These are phyloP conservation scores for Rhodosporidiobolus sp. DNA, from an alignment of 768 basidiomycete species.

Conservation along the genomic window DNA sequence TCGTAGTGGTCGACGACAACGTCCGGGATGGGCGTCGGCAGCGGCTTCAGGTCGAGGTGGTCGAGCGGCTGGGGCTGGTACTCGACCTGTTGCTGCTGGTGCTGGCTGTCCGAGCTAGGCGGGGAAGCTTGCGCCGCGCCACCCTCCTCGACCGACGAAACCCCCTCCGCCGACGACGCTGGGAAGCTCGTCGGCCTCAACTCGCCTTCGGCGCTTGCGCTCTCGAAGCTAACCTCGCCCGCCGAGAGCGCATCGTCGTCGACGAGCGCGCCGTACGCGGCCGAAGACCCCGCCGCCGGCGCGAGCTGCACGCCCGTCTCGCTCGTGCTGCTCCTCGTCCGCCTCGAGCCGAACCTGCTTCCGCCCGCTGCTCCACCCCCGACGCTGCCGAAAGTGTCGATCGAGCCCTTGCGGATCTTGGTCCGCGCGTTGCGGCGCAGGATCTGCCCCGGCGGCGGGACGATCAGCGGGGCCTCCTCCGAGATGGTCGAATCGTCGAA, in stretches of 20 bases:
- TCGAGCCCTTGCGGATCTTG: constrained; percentile 82
- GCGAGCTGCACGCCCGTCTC: constrained; percentile 7
- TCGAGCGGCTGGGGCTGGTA: neutral
- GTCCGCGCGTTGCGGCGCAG: constrained; percentile 88
- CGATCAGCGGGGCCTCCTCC: constrained; percentile 66
- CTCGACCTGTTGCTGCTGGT: constrained; percentile 17
- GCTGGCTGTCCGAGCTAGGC: constrained; percentile 9
- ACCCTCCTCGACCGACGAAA: neutral
- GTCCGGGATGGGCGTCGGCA: neutral
- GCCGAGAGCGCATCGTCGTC: no score
- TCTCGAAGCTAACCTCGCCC: constrained; percentile 18
- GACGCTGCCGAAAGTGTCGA: constrained; percentile 62
- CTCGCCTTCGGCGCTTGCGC: constrained; percentile 35
- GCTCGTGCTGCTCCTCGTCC: neutral
- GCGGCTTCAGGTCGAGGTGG: neutral
- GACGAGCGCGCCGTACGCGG: constrained; percentile 2
- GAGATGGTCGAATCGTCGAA: constrained; percentile 70
- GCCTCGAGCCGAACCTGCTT: neutral
- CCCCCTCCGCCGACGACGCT: neutral
- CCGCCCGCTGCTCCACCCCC: constrained; percentile 58
- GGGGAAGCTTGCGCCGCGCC: neutral
- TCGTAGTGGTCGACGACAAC: neutral
- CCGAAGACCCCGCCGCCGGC: neutral
- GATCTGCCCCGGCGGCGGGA: constrained; percentile 78
- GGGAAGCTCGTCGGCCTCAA: constrained; percentile 3